These are phyloP conservation scores for Erythrophleum fordii DNA, from an alignment of 306 rosid genomes.

Conservation along the genomic window DNA sequence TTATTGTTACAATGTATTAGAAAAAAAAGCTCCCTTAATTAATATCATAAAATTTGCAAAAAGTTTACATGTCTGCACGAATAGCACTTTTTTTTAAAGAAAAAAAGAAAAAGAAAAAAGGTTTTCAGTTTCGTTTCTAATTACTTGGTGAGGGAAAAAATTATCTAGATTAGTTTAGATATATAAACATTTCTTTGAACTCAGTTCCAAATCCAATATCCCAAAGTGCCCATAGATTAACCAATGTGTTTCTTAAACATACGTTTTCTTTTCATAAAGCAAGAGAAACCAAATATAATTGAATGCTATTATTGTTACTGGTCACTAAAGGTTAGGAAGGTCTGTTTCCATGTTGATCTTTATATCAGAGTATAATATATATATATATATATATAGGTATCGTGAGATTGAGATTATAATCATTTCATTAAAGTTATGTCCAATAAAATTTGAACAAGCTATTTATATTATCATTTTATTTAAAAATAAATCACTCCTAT, in stretches of 20 bases:
- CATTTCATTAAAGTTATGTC: too few relatives aligned
- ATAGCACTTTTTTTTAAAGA: too few relatives aligned
- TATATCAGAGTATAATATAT: not conserved
- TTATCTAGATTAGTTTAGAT: too few relatives aligned
- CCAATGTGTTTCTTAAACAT: not conserved
- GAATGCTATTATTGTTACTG: not conserved
- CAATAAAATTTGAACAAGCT: too few relatives aligned
- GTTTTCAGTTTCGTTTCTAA: not conserved
- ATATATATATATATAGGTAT: too few relatives aligned
- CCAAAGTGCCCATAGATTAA: not conserved
- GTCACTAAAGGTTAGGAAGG: not conserved
- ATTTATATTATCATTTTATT: too few relatives aligned
- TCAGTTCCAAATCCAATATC: not conserved
- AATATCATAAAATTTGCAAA: not conserved
- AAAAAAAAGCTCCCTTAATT: not conserved
- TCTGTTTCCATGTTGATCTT: not conserved
- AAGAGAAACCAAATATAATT: not conserved
- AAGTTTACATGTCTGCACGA: not conserved
- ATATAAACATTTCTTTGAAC: not conserved
- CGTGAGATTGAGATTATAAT: too few relatives aligned
- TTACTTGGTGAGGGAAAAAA: too few relatives aligned
- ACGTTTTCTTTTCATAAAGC: not conserved
- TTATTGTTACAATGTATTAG: constrained; percentile 1
- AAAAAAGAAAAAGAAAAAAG: too few relatives aligned
- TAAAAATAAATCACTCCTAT: too few relatives aligned